phyloP scores from a whole-genome alignment of 2,329 filamentous ascomycete species.

The Didymella lethalis region DNA sequence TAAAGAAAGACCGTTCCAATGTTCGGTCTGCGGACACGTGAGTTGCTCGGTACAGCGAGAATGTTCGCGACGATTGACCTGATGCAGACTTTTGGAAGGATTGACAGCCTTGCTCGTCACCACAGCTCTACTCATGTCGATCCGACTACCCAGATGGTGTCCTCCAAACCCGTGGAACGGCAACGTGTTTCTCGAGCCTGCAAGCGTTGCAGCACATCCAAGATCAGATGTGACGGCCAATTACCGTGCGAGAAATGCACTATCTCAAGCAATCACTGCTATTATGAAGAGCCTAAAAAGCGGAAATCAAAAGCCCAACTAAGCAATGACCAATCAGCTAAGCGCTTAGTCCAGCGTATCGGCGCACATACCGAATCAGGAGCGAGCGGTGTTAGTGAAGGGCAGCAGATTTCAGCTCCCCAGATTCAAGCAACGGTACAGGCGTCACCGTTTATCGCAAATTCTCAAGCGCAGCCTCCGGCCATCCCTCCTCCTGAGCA shows the following conservation, averaged over 20 bases:
- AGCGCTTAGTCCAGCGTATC: background rate
- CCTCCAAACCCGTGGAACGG: conserved; percentile 1
- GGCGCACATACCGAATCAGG: background rate
- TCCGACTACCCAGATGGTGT: background rate
- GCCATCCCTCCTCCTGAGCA: background rate
- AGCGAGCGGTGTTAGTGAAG: background rate
- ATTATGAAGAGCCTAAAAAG: background rate
- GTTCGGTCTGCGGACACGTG: background rate
- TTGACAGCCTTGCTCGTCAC: background rate
- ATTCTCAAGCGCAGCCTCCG: background rate
- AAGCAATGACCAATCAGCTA: background rate
- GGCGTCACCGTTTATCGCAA: background rate
- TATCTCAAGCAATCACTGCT: background rate
- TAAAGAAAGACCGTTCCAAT: background rate
- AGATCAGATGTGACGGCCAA: conserved; percentile 12
- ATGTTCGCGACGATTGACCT: background rate
- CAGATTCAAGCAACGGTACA: background rate
- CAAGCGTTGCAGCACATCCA: conserved; percentile 13
- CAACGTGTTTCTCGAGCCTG: conserved; percentile 10
- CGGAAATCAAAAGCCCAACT: background rate
- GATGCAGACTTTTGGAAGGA: background rate
- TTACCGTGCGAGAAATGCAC: conserved; percentile 5
- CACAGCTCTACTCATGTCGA: background rate
- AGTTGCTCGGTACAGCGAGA: background rate
- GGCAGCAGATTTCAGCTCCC: background rate